Base-by-base conservation (phyloP, 2,329 filamentous ascomycete species). In the Coniochaeta sp. region DNA sequence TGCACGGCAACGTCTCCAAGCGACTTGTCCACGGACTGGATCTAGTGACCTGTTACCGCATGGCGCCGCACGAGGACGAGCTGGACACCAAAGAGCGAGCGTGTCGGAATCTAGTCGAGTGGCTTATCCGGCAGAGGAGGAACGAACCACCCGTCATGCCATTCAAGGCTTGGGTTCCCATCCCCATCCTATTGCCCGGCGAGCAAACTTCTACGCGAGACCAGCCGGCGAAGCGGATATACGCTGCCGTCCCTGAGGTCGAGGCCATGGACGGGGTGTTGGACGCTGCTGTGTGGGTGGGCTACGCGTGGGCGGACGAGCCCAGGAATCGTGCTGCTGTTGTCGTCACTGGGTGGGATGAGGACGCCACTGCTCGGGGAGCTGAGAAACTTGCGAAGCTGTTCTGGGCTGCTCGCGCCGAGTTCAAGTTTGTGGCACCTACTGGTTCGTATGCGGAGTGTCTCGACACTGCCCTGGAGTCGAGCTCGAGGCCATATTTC, bases 271-370 rank as follows among this genome's bases (percentile, higher is more conserved):
- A 67, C 0, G 72, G 70, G 0, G 64, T 79, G 1, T 61, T 78
- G 12, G 77, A 80, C 57, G 76, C 76, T 0, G 74, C 75, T 0
- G 69, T 79, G 26, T 80, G 77, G 76, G 76, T 79, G 0, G 77
- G 77, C 2, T 80, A 80, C 55, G 72, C 76, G 1, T 79, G 77
- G 77, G 77, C 77, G 0, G 77, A 80, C 53, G 76, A 78, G 58
- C 74, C 74, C 18, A 68, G 77, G 18, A 77, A 79, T 52, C 67
- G 72, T 6, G 77, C 75, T 0, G 72, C 63, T 2, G 68, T 79
- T 3, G 68, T 79, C 4, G 74, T 75, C 0, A 79, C 76, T 0
- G 77, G 77, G 10, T 78, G 76, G 76, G 67, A 77, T 42, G 55
- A 67, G 49, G 55, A 60, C 1, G 63, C 65, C 0, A 67, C 76